These are phyloP conservation scores for Fusarium nanum DNA, from an alignment of 2,329 filamentous ascomycete genomes.

Conservation along the genomic window DNA sequence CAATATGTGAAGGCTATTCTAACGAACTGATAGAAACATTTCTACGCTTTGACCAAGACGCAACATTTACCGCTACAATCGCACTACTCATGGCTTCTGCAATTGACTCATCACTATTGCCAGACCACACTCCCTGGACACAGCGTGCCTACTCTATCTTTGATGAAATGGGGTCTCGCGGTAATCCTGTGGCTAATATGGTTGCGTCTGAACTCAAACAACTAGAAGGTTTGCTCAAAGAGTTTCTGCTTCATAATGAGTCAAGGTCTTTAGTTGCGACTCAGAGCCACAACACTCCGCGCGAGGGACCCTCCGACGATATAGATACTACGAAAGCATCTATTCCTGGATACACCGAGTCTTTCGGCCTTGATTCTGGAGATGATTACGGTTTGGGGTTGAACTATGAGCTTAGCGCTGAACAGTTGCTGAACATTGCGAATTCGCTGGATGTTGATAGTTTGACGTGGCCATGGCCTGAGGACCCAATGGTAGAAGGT, in stretches of 20 bases:
- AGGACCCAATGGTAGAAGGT: not conserved
- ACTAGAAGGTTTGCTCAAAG: slow-evolving; percentile 17
- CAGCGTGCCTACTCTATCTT: slow-evolving; percentile 57
- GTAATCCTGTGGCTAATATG: slow-evolving; percentile 59
- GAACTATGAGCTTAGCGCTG: slow-evolving; percentile 37
- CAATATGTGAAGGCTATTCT: rapidly evolving
- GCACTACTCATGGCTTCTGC: slow-evolving; percentile 54
- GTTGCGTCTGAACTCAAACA: slow-evolving; percentile 40
- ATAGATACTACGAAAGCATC: not conserved
- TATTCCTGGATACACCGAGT: slow-evolving; percentile 6
- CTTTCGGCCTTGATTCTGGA: slow-evolving; percentile 1
- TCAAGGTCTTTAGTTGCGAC: not conserved
- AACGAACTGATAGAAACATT: slow-evolving; percentile 15
- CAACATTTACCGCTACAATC: slow-evolving; percentile 50
- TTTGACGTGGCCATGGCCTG: slow-evolving; percentile 37
- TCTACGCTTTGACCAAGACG: slow-evolving; percentile 29
- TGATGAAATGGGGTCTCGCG: slow-evolving; percentile 58
- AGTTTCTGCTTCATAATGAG: slow-evolving; percentile 8
- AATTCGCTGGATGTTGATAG: slow-evolving; percentile 40
- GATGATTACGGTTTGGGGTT: slow-evolving; percentile 23
- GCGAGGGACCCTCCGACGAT: not conserved
- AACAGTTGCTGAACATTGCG: slow-evolving; percentile 37
- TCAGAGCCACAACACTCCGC: slow-evolving; percentile 10
- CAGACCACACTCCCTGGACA: slow-evolving; percentile 52
- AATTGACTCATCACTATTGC: slow-evolving; percentile 52